Base-by-base conservation (phyloP, 1,284 basidiomycete genomes). In the Xanthoconium separans region DNA sequence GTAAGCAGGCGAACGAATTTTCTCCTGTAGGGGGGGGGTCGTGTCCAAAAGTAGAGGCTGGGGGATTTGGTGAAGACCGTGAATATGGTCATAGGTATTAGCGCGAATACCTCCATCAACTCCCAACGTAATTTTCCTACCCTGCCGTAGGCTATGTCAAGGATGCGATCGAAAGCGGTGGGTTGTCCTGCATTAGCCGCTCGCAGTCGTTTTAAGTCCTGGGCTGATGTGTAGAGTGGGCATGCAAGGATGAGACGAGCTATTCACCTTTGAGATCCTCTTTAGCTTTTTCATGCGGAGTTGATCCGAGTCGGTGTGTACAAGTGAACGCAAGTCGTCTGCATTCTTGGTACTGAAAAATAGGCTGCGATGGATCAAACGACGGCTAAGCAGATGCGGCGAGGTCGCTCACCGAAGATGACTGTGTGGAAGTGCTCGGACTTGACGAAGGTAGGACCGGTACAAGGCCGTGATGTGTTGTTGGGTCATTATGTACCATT, bases 101-200 rank as follows among this genome's bases (percentile, higher is more conserved):
- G 43, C 27, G 39, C 8, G 16, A 34, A 47, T 56, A 85, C 86
- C 71, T 83, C 66, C 65, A 89, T 71, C 30, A 89, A 70, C 60
- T 90, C 85, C 73, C 81, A 78, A 60, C 76, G 80, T 20, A 91
- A 69, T 63, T 81, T 86, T 13, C 91, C 91, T 56, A 79, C 81
- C 53, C 87, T 76, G 18, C 88, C 91, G 68, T 91, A 92, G n/a
- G 90, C 90, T n/a, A 83, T 64, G 59, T 85, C 79, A 20, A 92
- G 73, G n/a, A 90, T 67, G 53, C 80, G 75, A 10, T 73, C 71
- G 58, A 90, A 84, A n/a, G 83, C 79, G 51, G 75, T 68, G 40
- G 65, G 57, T 47, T 79, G 70, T 9, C 85, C 82, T 10, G 65
- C 61, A 61, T 84, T 88, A 10, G 88, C 89, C 37, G 70, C 73